Evolutionary conservation across 108 stramenopile genomes (phyloP), one percentile per base, ranked within the genome.

Genomic region (Nannochloropsis oceanica): DNA sequence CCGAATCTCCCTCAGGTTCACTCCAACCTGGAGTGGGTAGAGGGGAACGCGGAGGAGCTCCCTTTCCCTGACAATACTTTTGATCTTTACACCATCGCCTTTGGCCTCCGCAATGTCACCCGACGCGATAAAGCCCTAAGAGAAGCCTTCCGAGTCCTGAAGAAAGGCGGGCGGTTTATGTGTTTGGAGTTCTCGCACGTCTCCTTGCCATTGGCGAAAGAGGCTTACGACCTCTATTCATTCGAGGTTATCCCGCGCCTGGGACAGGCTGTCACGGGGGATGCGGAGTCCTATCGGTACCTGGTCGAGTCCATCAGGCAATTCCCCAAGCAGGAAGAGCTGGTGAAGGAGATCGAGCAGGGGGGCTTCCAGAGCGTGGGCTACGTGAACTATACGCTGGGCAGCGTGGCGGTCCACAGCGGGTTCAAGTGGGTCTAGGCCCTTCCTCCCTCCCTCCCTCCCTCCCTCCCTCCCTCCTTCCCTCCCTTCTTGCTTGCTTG

Each of bases 301-400:
- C 90, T 99, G n/a, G 98, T 99, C 79, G 98, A 99, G 86, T 95
- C 95, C 85, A 99, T 99, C 83, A 93, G 98, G 5, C 94, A 95
- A 84, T 97, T 97, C 84, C 94, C 96, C 13, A 92, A 93, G 14
- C 96, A 98, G 86, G 94, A 95, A 12, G 96, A 93, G 87, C 90
- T 99, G 12, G 82, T 90, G 44, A 46, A 87, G 2, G 89, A 95
- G 89, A 95, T 99, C 92, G 86, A 90, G 24, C 81, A 90, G 27
- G 96, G 93, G 42, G 97, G 98, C 25, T 95, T 99, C 84, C 81
- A 89, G 79, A 79, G 81, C 42, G 91, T 93, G 18, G 87, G 92
- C 26, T 96, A 95, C 83, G 92, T 92, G 84, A 95, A 97, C 86
- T 86, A 97, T 85, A 97, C 95, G 0, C 92, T 94, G 10, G 98